Evolutionary conservation across 2,329 filamentous ascomycete genomes (phyloP).

Genomic region (Colletotrichum filicis): DNA sequence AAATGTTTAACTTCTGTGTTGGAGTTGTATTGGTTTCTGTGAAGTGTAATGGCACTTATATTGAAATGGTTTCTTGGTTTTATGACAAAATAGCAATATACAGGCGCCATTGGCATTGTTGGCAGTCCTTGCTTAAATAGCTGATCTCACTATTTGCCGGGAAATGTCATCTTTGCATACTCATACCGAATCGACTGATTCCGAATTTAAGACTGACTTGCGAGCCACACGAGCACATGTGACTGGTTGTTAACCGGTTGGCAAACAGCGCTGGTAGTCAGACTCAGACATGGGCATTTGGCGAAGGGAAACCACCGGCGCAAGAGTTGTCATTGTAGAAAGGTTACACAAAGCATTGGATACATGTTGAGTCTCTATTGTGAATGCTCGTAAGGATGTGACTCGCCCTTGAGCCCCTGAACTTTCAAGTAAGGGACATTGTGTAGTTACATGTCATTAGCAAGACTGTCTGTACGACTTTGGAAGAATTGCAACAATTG

Average conservation of each 20-base stretch:
- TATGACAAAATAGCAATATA: too few relatives aligned
- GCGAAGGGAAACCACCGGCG: neutral
- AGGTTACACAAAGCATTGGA: neutral
- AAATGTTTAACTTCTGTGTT: too few relatives aligned
- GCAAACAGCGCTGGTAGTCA: neutral
- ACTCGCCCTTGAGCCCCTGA: neutral
- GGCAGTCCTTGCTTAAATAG: too few relatives aligned
- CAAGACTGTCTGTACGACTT: too few relatives aligned
- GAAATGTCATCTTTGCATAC: neutral
- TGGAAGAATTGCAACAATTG: too few relatives aligned
- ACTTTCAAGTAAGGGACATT: neutral
- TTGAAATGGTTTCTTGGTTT: too few relatives aligned
- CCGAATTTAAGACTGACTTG: neutral
- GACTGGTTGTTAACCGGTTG: neutral
- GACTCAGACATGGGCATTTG: neutral
- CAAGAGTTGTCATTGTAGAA: neutral
- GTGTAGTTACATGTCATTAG: too few relatives aligned
- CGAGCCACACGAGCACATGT: neutral
- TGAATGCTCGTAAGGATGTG: neutral
- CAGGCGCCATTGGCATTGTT: too few relatives aligned
- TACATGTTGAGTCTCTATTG: neutral
- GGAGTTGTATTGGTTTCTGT: too few relatives aligned
- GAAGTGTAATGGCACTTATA: accelerated
- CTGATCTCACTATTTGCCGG: neutral
- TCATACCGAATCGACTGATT: neutral